phyloP scores from a whole-genome alignment of 371 early-diverging fungal genomes.

The Mucor racemosus region DNA sequence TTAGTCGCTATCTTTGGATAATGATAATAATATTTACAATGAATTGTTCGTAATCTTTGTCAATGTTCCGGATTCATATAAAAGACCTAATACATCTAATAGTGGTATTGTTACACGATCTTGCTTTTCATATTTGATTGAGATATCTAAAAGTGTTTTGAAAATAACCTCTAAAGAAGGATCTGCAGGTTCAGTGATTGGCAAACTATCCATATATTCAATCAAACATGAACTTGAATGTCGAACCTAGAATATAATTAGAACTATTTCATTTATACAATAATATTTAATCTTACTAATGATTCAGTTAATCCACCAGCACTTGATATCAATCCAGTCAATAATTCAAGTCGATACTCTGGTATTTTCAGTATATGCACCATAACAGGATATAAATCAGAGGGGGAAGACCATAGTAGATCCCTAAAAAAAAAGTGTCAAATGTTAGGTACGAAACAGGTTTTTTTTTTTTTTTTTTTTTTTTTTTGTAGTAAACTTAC shows the following conservation, averaged over 20 bases:
- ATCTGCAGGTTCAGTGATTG: slow-evolving; percentile 9
- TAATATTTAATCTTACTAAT: slow-evolving; percentile 51
- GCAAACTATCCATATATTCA: slow-evolving; percentile 62
- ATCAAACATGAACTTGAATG: slow-evolving; percentile 68
- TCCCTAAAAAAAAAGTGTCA: slow-evolving; percentile 23
- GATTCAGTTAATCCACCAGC: slow-evolving; percentile 85
- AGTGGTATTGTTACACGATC: slow-evolving; percentile 73
- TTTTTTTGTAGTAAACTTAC: slow-evolving; percentile 4
- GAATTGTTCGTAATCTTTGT: slow-evolving; percentile 40
- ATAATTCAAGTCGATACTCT: slow-evolving; percentile 62
- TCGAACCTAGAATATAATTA: slow-evolving; percentile 59
- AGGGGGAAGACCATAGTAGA: slow-evolving; percentile 70
- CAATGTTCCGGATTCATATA: slow-evolving; percentile 63
- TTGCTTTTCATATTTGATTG: slow-evolving; percentile 49
- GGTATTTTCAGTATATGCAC: slow-evolving; percentile 57
- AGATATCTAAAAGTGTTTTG: slow-evolving; percentile 46
- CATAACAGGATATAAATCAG: slow-evolving; percentile 70
- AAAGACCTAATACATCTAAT: slow-evolving; percentile 69
- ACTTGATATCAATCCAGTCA: slow-evolving; percentile 74
- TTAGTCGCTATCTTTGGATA: not conserved
- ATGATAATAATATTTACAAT: slow-evolving; percentile 29
- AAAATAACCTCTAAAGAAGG: slow-evolving; percentile 41
- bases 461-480: slow-evolving; percentile 3
- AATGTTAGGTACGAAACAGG: not conserved
- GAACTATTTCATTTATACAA: not conserved